Base-by-base conservation (phyloP, 371 early-diverging fungal genomes). In the Mucor indicus region DNA sequence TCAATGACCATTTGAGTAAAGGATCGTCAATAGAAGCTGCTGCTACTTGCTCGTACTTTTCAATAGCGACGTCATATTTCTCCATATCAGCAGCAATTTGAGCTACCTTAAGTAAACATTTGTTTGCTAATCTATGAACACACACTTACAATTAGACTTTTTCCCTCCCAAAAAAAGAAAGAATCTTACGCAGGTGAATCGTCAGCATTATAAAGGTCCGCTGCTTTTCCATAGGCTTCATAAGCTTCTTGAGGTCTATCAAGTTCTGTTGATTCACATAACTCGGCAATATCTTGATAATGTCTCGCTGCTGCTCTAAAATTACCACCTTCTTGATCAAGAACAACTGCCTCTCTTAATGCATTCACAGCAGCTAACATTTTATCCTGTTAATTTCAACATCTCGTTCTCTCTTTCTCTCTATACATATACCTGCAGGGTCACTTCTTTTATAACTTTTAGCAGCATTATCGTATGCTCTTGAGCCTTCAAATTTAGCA, bases 1-100 rank as follows among this genome's bases (percentile, higher is more conserved):
- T 91, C 38, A 95, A 73, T 10, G 92, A 91, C 91, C 93, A 98
- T 70, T 93, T 93, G 38, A 92, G 85, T 20, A 98, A 75, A 49
- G 86, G 80, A 69, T 93, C 91, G 67, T 94, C 94, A 48, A 95
- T 62, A 47, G 86, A 80, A 30, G 84, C 84, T 29, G 76, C 64
- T 2, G 93, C 96, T 4, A 95, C 91, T 13, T 69, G 54, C 63
- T 96, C 96, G 68, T 94, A 96, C 53, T 84, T 85, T 33, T 85
- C 86, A 44, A 92, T 85, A 2, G 98, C 98, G 25, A 83, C 85
- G 30, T 90, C 87, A 56, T 92, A 98, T 52, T 81, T 76, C 45
- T 85, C 91, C 24, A 94, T 64, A 59, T 92, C 86, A 0, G 91
- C 97, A 2, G 96, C 92, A 62, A 95, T 85, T 16, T 83, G 79